Percentiles rank a stretch among this genome's conserved stretches.
These are phyloP conservation scores for Hemisphaericaspora subhashii DNA, from an alignment of 1,139 yeast species.

Conservation along the genomic window DNA sequence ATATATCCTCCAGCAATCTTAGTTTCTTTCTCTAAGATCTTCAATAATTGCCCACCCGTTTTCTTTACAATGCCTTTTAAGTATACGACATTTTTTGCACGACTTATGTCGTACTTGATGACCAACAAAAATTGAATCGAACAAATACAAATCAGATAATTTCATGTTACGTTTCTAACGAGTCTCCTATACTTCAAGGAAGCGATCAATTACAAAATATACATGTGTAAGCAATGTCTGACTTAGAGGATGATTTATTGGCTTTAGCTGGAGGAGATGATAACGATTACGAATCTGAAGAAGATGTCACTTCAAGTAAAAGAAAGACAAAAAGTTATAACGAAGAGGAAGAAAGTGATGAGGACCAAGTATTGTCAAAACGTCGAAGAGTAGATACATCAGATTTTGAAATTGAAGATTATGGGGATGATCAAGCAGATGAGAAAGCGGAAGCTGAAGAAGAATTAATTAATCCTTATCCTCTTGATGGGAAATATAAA, in stretches of 20 bases:
- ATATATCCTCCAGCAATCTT: no score
- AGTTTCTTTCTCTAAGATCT: no score
- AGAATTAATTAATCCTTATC: conserved; percentile 72
- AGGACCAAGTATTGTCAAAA: conserved; percentile 19
- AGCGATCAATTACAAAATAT: conserved; percentile 1
- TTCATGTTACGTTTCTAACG: not conserved
- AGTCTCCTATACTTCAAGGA: no score
- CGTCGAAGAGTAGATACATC: conserved; percentile 17
- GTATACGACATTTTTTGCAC: not conserved
- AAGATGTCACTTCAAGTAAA: conserved; percentile 20
- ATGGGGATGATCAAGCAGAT: conserved; percentile 30
- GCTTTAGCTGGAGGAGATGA: conserved; percentile 80
- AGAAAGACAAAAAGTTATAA: conserved; percentile 24
- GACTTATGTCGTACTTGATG: conserved; percentile 3
- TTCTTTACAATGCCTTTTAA: no score
- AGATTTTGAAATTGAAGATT: conserved; percentile 34
- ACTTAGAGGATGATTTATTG: conserved; percentile 84
- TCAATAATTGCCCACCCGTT: no score
- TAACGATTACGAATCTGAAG: conserved; percentile 29
- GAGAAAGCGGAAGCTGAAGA: conserved; percentile 26
- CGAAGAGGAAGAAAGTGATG: conserved; percentile 31
- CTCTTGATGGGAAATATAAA: conserved; percentile 87
- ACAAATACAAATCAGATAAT: no score
- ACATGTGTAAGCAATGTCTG: conserved; percentile 39
- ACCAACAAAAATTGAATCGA: not conserved